Base-by-base conservation (phyloP, 2,329 filamentous ascomycete genomes). In the Talaromyces sp. region DNA sequence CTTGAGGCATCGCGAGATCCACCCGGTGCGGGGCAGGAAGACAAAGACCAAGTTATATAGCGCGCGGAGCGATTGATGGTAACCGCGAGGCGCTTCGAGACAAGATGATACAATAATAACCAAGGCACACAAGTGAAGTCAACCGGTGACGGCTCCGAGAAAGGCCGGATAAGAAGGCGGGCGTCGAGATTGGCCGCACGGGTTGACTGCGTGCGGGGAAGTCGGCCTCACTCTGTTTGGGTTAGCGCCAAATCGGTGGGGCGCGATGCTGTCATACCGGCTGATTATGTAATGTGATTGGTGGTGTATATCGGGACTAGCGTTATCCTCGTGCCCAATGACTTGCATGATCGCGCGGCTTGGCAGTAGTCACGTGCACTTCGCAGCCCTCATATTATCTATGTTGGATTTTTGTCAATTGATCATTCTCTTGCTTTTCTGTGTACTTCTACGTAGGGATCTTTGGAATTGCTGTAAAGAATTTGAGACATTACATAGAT, bases 1-100 rank as follows among this genome's bases (percentile, higher is more conserved):
- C 62, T 52, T 59, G 56, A 44, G 62, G 62, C 62, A 63, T 63
- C 44, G 44, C 44, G 23, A 47, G 44, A 47, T 47, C 44, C 44
- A 47, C 44, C n/a, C 27, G 23, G 44, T 47, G 44, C 44, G 44
- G 44, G 44, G 44, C 10, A 47, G 28, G 14, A 1, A 5, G 50
- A 47, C 33, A 30, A 56, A 31, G 50, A 30, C 31, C 16, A 50
- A 16, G 31, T 56, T 31, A 42, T 55, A 57, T 57, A 33, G 50
- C 31, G 23, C 9, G 23, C 42, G 23, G 44, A 23, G 23, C 52
- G 18, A 55, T 42, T 50, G 57, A 44, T 27, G 50, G 10, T 31
- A 27, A 16, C 12, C 33, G 9, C 4, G 6, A 27, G 16, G n/a
- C 23, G 54, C 9, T 12, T 36, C 31, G n/a, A 56, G 31, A 36